Base-by-base conservation (phyloP, 352 stramenopile species). In the Globisporangium alternatum region DNA sequence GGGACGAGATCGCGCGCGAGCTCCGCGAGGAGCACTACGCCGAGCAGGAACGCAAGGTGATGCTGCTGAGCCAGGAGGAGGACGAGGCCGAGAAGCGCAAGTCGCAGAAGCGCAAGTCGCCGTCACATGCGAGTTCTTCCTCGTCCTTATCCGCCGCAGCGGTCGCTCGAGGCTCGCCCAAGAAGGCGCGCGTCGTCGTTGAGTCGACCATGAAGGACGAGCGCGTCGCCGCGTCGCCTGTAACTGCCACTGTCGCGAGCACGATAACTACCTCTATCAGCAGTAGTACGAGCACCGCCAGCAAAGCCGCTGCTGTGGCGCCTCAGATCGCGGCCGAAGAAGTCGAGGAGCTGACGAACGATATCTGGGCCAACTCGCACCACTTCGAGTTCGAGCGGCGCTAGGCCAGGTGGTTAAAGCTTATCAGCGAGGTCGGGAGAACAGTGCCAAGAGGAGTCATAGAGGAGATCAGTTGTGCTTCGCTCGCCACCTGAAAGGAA, bases 291-390 rank as follows among this genome's bases (percentile, higher is more conserved):
- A 55, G 63, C 51, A 67, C n/a, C 12, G 48, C 44, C 19, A 44
- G 41, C 13, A 30, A 48, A 9, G 21, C 55, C 52, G 22, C 13
- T 12, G 37, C 1, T 15, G 45, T 22, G 7, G 17, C 56, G 21
- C 37, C 37, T 21, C 39, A 56, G 35, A 62, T 76, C n/a, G 71
- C 75, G 19, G 80, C 77, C 25, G 73, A 78, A 17, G 77, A 88
- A 2, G 83, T 88, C n/a, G 80, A 80, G 31, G 72, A 73, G 33
- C 70, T 92, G 31, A 83, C 83, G 51, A 90, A 90, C 69, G 81
- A 90, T 47, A 92, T 92, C 64, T 92, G 83, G 83, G 77, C 78
- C 44, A 92, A 92, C 70, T 88, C 83, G 61, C 72, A 89, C 73
- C 72, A 92, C 61, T 90, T 90, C 48, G 76, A 89, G 45, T 92